Percentiles rank a stretch among this genome's conserved stretches.
Evolutionary conservation across 805 yeast species (phyloP).

Genomic region (Metschnikowia koreensis): DNA sequence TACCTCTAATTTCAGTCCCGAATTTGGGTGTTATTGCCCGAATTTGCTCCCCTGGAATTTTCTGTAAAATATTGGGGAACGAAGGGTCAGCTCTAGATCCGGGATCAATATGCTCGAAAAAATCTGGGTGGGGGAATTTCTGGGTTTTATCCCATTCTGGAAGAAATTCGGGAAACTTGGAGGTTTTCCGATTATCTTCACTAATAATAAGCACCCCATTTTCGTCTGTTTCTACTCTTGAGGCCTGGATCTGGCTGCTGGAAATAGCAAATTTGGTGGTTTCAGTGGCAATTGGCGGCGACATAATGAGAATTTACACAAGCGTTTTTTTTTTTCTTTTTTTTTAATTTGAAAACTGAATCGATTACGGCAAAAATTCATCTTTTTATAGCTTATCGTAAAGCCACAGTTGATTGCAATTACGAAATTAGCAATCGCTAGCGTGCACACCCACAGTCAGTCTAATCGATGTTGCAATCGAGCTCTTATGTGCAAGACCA

Average conservation of each 20-base stretch:
- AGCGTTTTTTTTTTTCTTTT: neutral
- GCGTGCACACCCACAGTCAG: neutral
- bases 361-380: neutral
- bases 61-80: slow-evolving; percentile 21
- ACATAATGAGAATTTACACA: neutral
- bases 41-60: slow-evolving; percentile 9
- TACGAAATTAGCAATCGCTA: neutral
- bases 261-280: slow-evolving; percentile 2
- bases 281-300: slow-evolving; percentile 1
- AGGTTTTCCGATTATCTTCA: slow-evolving; percentile 26
- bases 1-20: slow-evolving; percentile 29
- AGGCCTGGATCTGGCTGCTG: slow-evolving; percentile 8
- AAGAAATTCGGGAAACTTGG: slow-evolving; percentile 25
- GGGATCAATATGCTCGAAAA: slow-evolving; percentile 27
- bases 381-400: neutral
- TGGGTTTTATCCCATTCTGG: slow-evolving; percentile 33
- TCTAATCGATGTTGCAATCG: neutral
- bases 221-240: slow-evolving; percentile 28
- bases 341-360: too few species aligned
- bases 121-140: slow-evolving; percentile 30
- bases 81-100: slow-evolving; percentile 25
- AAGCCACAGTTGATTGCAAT: neutral
- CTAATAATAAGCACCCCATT: slow-evolving; percentile 28
- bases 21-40: slow-evolving; percentile 31
- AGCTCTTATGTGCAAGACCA: neutral